Base-by-base conservation (phyloP, 164 flowering plant genomes). In the Magnolia changhungtana region DNA sequence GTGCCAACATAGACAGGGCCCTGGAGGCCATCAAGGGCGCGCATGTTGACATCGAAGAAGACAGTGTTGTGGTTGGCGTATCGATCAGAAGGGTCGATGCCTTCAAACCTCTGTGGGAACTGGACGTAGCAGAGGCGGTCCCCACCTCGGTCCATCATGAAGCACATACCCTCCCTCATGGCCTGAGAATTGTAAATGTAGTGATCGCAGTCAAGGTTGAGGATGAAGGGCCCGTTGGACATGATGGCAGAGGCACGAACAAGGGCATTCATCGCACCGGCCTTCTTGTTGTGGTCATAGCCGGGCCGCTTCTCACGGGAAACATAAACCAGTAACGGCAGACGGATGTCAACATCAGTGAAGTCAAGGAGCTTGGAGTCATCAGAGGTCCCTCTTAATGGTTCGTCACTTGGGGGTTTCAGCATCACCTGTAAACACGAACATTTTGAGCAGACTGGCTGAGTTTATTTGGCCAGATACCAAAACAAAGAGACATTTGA, bases 1-100 rank as follows among this genome's bases (percentile, higher is more conserved):
- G 97, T 93, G 19, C 97, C 96, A 50, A 93, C 97, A 77, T 93
- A 93, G 23, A 93, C 85, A 0, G 97, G 96, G 0, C 98, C 98
- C 87, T 90, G 91, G 0, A 92, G 29, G 29, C 96, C 97, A 76
- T 93, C 97, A 4, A 93, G 91, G 24, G 97, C 97, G 23, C 96
- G 88, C 97, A 93, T 91, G 74, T 91, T 91, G 14, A 92, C 90
- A 73, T 93, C 97, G 45, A 93, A 93, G 72, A 93, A 93, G 31
- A 93, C 94, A 8, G 96, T 90, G 84, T 93, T 93, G 83, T 86
- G 88, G 78, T 93, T 93, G 59, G 97, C 97, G 72, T 93, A 93
- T 0, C 97, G 85, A 72, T 93, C 97, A 5, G 93, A 88, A 11
- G 92, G 96, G 78, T 93, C 97, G 18, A 93, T 89, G 77, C 97